A percentile compares a stretch with the other conserved stretches of the same genome.
These are phyloP conservation scores for Biscutella laevigata DNA, from an alignment of 441 rosid species.

Conservation along the genomic window DNA sequence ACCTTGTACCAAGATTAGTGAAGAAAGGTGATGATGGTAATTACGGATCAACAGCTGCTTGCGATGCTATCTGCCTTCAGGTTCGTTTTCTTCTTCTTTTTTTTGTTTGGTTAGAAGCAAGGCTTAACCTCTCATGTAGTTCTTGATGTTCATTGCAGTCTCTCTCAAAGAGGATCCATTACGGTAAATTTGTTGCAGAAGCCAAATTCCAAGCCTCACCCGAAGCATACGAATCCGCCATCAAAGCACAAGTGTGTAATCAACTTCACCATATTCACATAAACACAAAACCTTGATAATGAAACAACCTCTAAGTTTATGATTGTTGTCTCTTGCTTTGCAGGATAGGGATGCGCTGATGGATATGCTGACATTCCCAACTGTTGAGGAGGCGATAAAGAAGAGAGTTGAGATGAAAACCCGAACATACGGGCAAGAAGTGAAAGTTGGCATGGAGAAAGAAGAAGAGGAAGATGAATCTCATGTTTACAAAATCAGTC, in stretches of 20 bases:
- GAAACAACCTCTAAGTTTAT: not conserved
- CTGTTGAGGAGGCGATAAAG: constrained; percentile 60
- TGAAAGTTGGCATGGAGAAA: constrained; percentile 30
- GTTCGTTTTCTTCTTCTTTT: constrained; percentile 23
- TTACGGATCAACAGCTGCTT: constrained; percentile 81
- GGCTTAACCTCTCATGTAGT: not conserved
- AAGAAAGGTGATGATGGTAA: constrained; percentile 86
- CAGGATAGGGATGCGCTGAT: constrained; percentile 57
- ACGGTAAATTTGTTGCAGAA: constrained; percentile 90
- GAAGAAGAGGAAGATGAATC: constrained; percentile 26
- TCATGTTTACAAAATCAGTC: constrained; percentile 66
- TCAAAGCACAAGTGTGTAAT: constrained; percentile 40
- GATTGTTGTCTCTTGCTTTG: not conserved
- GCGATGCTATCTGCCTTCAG: constrained; percentile 84
- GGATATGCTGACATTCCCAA: constrained; percentile 59
- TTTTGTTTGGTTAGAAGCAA: not conserved
- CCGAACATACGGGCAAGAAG: constrained; percentile 59
- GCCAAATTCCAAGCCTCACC: constrained; percentile 70
- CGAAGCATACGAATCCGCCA: constrained; percentile 49
- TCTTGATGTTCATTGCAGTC: constrained; percentile 36
- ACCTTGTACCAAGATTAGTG: constrained; percentile 71
- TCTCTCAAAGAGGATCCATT: constrained; percentile 86
- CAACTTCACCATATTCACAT: not conserved
- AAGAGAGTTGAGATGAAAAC: constrained; percentile 74
- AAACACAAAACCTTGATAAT: not conserved